Evolutionary conservation across 768 basidiomycete species (phyloP).

Genomic region (Lyophyllum decastes): DNA sequence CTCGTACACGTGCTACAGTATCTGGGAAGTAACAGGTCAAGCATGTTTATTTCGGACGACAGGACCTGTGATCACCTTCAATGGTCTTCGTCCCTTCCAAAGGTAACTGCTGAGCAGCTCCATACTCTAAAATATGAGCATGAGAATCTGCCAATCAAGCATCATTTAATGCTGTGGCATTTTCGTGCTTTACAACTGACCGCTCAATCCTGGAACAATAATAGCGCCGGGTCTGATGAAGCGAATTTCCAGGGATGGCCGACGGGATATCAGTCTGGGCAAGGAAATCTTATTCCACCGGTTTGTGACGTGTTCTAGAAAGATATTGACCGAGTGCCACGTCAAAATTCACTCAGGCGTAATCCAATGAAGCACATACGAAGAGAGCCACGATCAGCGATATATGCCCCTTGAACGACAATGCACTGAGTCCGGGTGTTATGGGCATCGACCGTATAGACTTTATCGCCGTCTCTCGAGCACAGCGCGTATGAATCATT

Average conservation of each 20-base stretch:
- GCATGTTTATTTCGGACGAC: background rate
- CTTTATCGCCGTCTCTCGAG: constrained; percentile 46
- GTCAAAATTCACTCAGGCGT: background rate
- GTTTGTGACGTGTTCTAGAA: constrained; percentile 41
- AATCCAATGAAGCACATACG: constrained; percentile 38
- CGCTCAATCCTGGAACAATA: constrained; percentile 72
- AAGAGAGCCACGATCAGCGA: constrained; percentile 56
- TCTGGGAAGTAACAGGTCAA: constrained; percentile 36
- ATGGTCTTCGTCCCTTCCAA: constrained; percentile 63
- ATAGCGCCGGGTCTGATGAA: constrained; percentile 58
- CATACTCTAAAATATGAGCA: constrained; percentile 78
- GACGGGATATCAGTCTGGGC: constrained; percentile 18
- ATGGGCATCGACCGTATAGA: constrained; percentile 69
- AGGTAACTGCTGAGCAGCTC: constrained; percentile 62
- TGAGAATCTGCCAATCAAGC: constrained; percentile 62
- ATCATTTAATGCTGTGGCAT: constrained; percentile 8
- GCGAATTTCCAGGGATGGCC: constrained; percentile 38
- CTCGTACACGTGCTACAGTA: constrained; percentile 59
- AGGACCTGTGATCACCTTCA: constrained; percentile 40
- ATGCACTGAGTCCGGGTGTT: constrained; percentile 63
- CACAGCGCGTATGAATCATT: constrained; percentile 57
- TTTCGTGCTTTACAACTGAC: constrained; percentile 36
- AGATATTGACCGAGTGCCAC: background rate
- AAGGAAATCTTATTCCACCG: constrained; percentile 36
- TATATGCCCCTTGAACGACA: constrained; percentile 50